A percentile compares a stretch with the other conserved stretches of the same genome.
Conservation (phyloP, 2,329 filamentous ascomycete species). For the Ophiostoma quercus region DNA sequence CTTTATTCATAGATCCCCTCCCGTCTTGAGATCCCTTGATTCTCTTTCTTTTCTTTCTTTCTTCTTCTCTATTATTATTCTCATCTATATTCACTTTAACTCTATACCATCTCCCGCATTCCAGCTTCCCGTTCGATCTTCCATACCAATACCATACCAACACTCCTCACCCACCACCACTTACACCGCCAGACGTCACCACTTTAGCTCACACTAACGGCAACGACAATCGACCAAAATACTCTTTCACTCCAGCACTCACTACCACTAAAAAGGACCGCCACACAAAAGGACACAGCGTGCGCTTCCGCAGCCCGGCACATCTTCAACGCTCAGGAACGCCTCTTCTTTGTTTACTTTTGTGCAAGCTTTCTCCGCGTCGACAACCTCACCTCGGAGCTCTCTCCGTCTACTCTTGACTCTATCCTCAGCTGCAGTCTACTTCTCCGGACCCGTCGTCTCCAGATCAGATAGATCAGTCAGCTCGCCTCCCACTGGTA, state of each 20-base stretch:
- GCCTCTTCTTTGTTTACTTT: background rate
- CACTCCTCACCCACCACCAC: background rate
- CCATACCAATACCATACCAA: background rate
- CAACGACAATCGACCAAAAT: background rate
- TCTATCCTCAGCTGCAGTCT: background rate
- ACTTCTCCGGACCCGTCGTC: too few species aligned
- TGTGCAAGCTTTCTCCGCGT: background rate
- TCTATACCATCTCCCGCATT: background rate
- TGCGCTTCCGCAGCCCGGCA: constrained; percentile 4
- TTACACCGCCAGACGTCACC: constrained; percentile 7
- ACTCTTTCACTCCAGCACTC: too few species aligned
- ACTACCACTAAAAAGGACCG: background rate
- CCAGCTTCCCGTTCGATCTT: background rate
- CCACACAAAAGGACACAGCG: background rate
- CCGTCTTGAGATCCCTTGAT: background rate
- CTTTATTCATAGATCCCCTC: background rate
- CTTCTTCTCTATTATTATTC: background rate
- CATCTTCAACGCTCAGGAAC: background rate
- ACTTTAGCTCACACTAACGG: background rate
- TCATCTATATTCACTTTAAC: background rate
- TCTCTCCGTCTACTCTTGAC: background rate
- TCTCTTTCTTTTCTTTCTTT: background rate
- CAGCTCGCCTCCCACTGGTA: too few species aligned
- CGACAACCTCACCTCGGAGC: background rate
- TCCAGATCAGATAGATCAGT: too few species aligned